These are phyloP conservation scores for Tremellales sp. DNA, from an alignment of 1,284 basidiomycete genomes.

Conservation along the genomic window DNA sequence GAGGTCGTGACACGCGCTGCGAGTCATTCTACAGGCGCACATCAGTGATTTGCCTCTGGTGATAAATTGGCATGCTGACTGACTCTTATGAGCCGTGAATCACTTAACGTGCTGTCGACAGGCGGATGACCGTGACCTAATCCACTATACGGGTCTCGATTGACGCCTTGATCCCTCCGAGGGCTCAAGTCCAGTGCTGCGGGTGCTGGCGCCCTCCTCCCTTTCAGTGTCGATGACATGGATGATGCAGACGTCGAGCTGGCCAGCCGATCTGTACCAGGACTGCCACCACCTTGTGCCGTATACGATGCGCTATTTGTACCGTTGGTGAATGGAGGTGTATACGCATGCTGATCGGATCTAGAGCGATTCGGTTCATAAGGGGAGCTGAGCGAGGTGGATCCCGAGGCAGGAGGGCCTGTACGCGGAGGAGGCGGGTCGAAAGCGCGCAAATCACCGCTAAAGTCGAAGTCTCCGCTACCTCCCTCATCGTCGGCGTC, in stretches of 20 bases:
- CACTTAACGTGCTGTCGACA: too few relatives aligned
- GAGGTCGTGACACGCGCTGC: constrained; percentile 13
- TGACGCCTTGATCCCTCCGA: constrained; percentile 6
- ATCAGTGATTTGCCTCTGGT: too few relatives aligned
- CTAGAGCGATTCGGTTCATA: neutral
- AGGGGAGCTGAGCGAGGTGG: neutral
- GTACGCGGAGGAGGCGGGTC: neutral
- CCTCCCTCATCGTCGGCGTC: neutral
- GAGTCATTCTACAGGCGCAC: too few relatives aligned
- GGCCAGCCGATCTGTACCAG: constrained; percentile 9
- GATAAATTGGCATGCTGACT: too few relatives aligned
- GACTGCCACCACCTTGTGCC: neutral
- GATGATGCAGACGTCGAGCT: constrained; percentile 21
- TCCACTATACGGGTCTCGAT: constrained; percentile 5
- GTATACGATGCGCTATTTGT: neutral
- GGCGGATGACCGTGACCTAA: constrained; percentile 5
- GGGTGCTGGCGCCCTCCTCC: constrained; percentile 35
- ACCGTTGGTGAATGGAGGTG: neutral
- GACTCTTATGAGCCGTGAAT: too few relatives aligned
- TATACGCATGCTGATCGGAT: too few relatives aligned
- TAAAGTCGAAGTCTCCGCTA: neutral
- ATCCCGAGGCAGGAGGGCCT: too few relatives aligned
- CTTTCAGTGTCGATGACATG: constrained; percentile 23
- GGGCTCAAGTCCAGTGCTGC: constrained; percentile 38
- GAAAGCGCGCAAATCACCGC: neutral